phyloP scores from a whole-genome alignment of 2,329 filamentous ascomycete species.

The Colletotrichum ledebouriae region DNA sequence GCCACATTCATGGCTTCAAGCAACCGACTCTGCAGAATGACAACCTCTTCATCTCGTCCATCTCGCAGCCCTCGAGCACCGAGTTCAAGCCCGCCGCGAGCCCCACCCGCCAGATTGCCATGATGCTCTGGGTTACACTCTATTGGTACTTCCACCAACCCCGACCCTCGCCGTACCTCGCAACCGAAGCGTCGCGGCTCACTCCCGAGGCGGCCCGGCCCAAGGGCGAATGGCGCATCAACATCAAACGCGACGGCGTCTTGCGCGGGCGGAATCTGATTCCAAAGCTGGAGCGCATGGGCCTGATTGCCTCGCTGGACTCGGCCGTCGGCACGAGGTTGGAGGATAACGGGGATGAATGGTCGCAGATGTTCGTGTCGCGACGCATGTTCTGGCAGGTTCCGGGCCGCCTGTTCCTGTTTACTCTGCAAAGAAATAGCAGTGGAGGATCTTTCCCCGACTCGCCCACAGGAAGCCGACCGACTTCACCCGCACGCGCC shows the following conservation, averaged over 20 bases:
- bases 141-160: constrained; percentile 98
- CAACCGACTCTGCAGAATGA: constrained; percentile 83
- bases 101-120: constrained; percentile 89
- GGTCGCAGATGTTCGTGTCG: constrained; percentile 86
- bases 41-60: constrained; percentile 90
- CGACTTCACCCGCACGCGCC: constrained; percentile 62
- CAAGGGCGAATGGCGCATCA: constrained; percentile 87
- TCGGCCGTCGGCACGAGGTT: constrained; percentile 78
- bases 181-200: constrained; percentile 71
- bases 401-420: constrained; percentile 87
- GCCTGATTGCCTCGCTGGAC: constrained; percentile 81
- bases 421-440: constrained; percentile 77
- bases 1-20: constrained; percentile 74
- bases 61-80: constrained; percentile 83
- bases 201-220: constrained; percentile 81
- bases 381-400: constrained; percentile 92
- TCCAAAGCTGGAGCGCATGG: constrained; percentile 94
- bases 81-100: constrained; percentile 86
- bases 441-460: constrained; percentile 56
- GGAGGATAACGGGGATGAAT: constrained; percentile 74
- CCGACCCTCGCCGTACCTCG: constrained; percentile 75
- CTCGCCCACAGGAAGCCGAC: constrained; percentile 67
- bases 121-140: constrained; percentile 95
- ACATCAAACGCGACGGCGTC: constrained; percentile 88
- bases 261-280: constrained; percentile 86